These are phyloP conservation scores for Mycena vitilis DNA, from an alignment of 768 basidiomycete genomes.

Conservation along the genomic window DNA sequence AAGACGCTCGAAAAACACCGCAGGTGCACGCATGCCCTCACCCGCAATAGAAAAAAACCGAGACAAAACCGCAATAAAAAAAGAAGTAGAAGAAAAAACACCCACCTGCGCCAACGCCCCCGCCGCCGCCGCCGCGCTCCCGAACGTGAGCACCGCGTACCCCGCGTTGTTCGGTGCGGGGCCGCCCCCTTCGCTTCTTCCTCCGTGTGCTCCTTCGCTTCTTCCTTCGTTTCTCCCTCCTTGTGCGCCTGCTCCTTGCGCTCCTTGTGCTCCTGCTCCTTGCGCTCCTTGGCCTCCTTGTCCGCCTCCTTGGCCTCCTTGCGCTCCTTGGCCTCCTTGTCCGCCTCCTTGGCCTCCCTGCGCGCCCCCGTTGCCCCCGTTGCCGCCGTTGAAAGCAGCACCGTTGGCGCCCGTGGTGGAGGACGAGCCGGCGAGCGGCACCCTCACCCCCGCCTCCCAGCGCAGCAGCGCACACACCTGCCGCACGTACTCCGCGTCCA, in stretches of 20 bases:
- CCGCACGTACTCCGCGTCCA: constrained; percentile 96
- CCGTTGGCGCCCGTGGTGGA: constrained; percentile 46
- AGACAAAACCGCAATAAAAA: too few species aligned
- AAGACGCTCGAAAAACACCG: not conserved
- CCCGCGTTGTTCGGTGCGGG: constrained; percentile 66
- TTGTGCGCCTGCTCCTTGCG: constrained; percentile 40
- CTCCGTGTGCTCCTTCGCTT: constrained; percentile 52
- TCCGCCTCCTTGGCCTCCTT: too few species aligned
- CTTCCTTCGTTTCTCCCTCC: too few species aligned
- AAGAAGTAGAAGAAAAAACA: not conserved
- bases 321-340: too few species aligned
- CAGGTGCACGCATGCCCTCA: too few species aligned
- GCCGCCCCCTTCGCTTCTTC: constrained; percentile 55
- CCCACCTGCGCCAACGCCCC: constrained; percentile 30
- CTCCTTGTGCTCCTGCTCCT: too few species aligned
- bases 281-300: too few species aligned
- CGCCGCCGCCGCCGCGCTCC: constrained; percentile 16
- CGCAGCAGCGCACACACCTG: constrained; percentile 89
- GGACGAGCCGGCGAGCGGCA: constrained; percentile 57
- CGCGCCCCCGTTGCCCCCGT: too few species aligned
- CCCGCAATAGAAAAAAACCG: too few species aligned
- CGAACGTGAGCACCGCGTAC: constrained; percentile 29
- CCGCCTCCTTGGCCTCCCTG: too few species aligned
- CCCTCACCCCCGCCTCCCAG: constrained; percentile 84
- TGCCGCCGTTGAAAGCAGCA: constrained; percentile 41